phyloP scores from a whole-genome alignment of 495 filamentous ascomycete species.

The Monascus purpureus region DNA sequence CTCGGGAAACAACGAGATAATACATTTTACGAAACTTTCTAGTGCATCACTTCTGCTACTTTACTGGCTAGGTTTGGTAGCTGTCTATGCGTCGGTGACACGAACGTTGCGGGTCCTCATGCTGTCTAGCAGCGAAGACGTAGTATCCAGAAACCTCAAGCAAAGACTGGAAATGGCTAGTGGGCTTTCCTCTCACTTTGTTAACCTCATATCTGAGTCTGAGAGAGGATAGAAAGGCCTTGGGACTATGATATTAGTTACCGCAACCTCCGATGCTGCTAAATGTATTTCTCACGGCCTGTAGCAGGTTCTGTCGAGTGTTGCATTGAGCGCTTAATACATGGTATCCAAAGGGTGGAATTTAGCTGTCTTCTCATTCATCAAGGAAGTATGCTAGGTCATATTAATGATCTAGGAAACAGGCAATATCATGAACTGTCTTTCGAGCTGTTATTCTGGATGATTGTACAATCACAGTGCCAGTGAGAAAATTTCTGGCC shows the following conservation, averaged over 20 bases:
- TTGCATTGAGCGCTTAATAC: background rate
- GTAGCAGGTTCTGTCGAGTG: background rate
- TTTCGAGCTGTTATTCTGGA: background rate
- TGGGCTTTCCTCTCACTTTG: background rate
- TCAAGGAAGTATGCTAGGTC: too few species aligned
- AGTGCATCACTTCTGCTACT: constrained; percentile 1
- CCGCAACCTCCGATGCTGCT: background rate
- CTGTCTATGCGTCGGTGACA: background rate
- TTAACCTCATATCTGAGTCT: background rate
- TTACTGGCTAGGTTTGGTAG: constrained; percentile 2
- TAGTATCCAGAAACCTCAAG: background rate
- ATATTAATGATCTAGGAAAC: too few species aligned
- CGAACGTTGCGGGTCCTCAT: background rate
- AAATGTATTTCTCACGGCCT: background rate
- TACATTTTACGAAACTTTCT: constrained; percentile 1
- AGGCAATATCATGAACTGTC: too few species aligned
- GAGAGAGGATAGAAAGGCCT: background rate
- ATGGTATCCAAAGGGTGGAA: background rate
- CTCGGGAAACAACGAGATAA: background rate
- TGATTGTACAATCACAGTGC: background rate
- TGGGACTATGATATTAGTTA: background rate
- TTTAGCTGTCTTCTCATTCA: too few species aligned
- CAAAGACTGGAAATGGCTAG: constrained; percentile 1
- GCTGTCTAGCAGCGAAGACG: background rate
- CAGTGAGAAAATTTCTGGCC: constrained; percentile 23